Conservation (phyloP, 176 grass and related monocot genomes). For the Luzula sylvatica region DNA sequence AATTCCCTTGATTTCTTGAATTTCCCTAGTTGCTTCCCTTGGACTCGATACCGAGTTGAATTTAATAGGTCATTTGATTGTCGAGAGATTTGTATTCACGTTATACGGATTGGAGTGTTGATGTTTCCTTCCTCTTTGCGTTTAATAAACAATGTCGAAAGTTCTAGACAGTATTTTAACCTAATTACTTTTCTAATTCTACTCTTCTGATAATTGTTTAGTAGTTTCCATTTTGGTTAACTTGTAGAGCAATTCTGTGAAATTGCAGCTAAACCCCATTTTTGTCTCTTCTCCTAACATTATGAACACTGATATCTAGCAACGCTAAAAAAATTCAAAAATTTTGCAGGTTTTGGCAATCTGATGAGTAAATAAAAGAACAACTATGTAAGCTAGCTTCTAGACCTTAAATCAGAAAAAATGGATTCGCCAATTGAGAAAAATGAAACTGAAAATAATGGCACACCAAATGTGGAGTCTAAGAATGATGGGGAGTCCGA, state of each 20-base stretch:
- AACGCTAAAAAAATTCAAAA: background rate
- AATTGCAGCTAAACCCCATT: background rate
- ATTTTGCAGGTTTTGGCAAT: background rate
- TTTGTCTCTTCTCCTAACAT: background rate
- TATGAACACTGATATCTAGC: background rate
- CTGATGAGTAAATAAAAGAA: background rate
- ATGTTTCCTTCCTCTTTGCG: background rate
- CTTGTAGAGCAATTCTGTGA: too few species aligned
- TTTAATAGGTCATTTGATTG: background rate
- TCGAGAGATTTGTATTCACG: background rate
- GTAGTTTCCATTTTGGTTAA: too few species aligned
- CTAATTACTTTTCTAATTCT: too few species aligned
- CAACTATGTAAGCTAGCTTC: background rate
- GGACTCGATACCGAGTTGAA: background rate
- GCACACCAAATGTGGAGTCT: slow-evolving; percentile 1
- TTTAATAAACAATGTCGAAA: background rate
- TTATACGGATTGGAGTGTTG: background rate
- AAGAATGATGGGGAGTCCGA: background rate
- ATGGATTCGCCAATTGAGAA: background rate
- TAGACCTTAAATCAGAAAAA: slow-evolving; percentile 6
- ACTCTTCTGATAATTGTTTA: too few species aligned
- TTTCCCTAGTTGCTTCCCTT: background rate
- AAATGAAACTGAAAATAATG: slow-evolving; percentile 7
- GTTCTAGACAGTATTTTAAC: too few species aligned
- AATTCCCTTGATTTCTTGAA: background rate